Percentiles rank a stretch among this genome's conserved stretches.
Evolutionary conservation across 148 eudicot genomes (phyloP).

Genomic region (Oxyria digyna): DNA sequence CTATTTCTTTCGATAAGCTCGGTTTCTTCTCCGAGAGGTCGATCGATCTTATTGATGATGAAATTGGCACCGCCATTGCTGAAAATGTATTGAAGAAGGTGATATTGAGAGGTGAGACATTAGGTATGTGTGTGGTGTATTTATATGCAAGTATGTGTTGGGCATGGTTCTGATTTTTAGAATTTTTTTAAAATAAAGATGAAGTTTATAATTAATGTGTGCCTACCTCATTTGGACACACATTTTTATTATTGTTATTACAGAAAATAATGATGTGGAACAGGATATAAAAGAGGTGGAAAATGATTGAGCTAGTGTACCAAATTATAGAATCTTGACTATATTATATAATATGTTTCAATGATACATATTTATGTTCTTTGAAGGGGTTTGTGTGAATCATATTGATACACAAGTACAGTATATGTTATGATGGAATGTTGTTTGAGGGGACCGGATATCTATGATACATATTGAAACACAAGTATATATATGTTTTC

Average conservation of each 20-base stretch:
- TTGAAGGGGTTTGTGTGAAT: no score
- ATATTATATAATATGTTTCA: neutral
- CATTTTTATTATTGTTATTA: neutral
- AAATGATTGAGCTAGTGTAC: neutral
- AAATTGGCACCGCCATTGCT: neutral
- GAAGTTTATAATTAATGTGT: neutral
- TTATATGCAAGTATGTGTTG: neutral
- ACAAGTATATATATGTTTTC: no score
- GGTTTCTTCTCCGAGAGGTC: slow-evolving; percentile 38
- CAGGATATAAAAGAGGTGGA: neutral
- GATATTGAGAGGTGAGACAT: neutral
- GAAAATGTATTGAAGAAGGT: no score
- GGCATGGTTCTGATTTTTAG: neutral
- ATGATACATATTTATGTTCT: neutral
- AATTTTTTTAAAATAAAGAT: neutral
- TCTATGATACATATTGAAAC: no score
- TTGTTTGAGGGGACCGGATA: no score
- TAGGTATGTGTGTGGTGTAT: neutral
- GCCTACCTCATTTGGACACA: neutral
- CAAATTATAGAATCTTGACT: slow-evolving; percentile 1
- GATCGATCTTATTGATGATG: slow-evolving; percentile 20
- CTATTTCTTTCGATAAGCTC: slow-evolving; percentile 9
- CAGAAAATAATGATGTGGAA: neutral
- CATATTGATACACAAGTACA: no score
- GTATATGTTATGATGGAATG: no score